Evolutionary conservation across 2,329 filamentous ascomycete genomes (phyloP), one percentile per base, ranked within the genome.

Genomic region (Dichotomopilus funicola): DNA sequence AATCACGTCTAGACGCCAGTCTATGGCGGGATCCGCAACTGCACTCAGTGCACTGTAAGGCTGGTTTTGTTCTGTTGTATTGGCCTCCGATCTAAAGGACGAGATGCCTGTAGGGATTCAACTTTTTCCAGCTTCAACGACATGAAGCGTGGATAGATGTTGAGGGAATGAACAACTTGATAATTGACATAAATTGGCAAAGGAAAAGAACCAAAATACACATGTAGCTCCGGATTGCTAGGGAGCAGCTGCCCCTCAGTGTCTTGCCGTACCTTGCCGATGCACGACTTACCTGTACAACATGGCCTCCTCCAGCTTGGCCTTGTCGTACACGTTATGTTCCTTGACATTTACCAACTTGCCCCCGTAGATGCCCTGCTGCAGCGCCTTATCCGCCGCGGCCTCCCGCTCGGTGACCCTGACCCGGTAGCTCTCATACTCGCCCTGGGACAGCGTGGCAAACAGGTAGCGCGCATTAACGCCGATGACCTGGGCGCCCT

Each of bases 381-480:
- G 47, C 35, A 49, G 36, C 47, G 34, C 36, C 47, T 31, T 49
- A 19, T 49, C 47, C 2, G 47, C 47, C n/a, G 47, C 47, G n/a
- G 36, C 47, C 47, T 49, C 47, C 13, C 47, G 47, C 47, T 38
- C 8, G 33, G 47, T 36, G 7, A 97, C 90, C 81, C 95, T 97
- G 68, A 78, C 75, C 70, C 86, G 87, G 81, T 99, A 99, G 55
- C 83, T 77, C 57, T 83, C 75, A 73, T 90, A 99, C 51, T 89
- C 87, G 48, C 85, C 77, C 74, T 92, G 82, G 68, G 97, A 92
- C 51, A 99, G 87, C n/a, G 89, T 87, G 49, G 94, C 94, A 66
- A 87, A 99, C 55, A 99, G 82, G 73, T 97, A 99, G 75, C 88
- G 92, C 68, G 95, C 90, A 72, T 99, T 94, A 51, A 99, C 87